Evolutionary conservation across 73 alveolate species (phyloP).

Genomic region (Diophrys appendiculata): DNA sequence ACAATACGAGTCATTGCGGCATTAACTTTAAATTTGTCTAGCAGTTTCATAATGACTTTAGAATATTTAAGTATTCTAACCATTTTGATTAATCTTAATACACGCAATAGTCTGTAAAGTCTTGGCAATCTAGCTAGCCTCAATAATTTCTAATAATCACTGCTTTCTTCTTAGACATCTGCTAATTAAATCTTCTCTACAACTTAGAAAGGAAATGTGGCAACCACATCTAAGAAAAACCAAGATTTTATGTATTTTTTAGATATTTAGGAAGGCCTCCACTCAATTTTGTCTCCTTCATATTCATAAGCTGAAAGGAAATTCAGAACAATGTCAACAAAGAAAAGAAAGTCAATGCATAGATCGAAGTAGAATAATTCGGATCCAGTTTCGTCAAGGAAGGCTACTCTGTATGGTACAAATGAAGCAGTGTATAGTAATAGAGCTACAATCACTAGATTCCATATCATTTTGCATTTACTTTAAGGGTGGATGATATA

Average conservation of each 20-base stretch:
- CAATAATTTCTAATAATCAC: slow-evolving; percentile 14
- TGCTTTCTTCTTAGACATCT: slow-evolving; percentile 9
- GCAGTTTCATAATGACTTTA: slow-evolving; percentile 22
- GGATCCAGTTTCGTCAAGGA: slow-evolving; percentile 31
- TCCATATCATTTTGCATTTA: slow-evolving; percentile 38
- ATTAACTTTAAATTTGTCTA: slow-evolving; percentile 29
- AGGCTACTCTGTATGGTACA: slow-evolving; percentile 64
- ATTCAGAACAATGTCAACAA: slow-evolving; percentile 37
- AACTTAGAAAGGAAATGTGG: slow-evolving; percentile 57
- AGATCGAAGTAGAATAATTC: slow-evolving; percentile 37
- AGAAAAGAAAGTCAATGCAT: slow-evolving; percentile 39
- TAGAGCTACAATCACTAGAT: slow-evolving; percentile 37
- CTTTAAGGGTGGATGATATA: slow-evolving; percentile 31
- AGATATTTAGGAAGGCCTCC: slow-evolving; percentile 3
- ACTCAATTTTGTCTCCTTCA: slow-evolving; percentile 9
- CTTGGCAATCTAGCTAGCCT: slow-evolving; percentile 32
- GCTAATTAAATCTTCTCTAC: slow-evolving; percentile 22
- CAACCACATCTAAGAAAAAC: slow-evolving; percentile 62
- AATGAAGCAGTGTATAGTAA: slow-evolving; percentile 67
- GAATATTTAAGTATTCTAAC: slow-evolving; percentile 22
- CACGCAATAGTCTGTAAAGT: slow-evolving; percentile 42
- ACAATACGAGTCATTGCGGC: slow-evolving; percentile 48
- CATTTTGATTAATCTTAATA: slow-evolving; percentile 48
- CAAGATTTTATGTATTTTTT: slow-evolving; percentile 35
- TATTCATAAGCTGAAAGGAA: slow-evolving; percentile 45